Evolutionary conservation across 768 basidiomycete species (phyloP).

Genomic region (Termitomyces sp.): DNA sequence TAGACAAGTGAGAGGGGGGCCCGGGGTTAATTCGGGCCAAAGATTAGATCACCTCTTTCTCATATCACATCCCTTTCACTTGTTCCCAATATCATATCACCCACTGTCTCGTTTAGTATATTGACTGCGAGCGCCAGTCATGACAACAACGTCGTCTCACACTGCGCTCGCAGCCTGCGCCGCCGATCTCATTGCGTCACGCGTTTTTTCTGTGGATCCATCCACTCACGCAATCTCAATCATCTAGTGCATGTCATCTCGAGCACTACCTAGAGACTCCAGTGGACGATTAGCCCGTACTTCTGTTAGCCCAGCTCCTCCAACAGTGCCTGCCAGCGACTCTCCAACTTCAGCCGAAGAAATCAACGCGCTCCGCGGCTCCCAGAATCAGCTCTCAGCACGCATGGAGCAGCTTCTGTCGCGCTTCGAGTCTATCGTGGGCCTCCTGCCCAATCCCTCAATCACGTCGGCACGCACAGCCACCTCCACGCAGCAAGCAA

Average conservation of each 20-base stretch:
- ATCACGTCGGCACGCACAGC: no score
- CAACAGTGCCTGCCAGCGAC: not conserved
- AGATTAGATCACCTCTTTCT: no score
- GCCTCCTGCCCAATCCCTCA: no score
- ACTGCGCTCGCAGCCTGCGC: not conserved
- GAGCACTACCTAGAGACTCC: not conserved
- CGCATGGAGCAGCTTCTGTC: not conserved
- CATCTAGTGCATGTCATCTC: not conserved
- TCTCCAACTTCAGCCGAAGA: not conserved
- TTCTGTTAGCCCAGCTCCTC: not conserved
- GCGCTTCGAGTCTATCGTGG: not conserved
- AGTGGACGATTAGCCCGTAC: not conserved
- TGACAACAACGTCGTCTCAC: no score
- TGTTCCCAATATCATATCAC: no score
- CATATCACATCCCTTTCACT: no score
- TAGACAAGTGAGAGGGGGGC: no score
- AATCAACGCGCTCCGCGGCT: not conserved
- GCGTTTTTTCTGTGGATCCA: not conserved
- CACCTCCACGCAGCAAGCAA: no score
- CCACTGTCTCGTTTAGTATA: no score
- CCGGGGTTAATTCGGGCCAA: no score
- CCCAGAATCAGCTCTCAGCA: not conserved
- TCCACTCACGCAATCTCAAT: not conserved
- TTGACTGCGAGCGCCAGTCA: no score
- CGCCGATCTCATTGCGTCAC: not conserved